These are phyloP conservation scores for Exophiala bonariae DNA, from an alignment of 2,329 filamentous ascomycete genomes.

Conservation along the genomic window DNA sequence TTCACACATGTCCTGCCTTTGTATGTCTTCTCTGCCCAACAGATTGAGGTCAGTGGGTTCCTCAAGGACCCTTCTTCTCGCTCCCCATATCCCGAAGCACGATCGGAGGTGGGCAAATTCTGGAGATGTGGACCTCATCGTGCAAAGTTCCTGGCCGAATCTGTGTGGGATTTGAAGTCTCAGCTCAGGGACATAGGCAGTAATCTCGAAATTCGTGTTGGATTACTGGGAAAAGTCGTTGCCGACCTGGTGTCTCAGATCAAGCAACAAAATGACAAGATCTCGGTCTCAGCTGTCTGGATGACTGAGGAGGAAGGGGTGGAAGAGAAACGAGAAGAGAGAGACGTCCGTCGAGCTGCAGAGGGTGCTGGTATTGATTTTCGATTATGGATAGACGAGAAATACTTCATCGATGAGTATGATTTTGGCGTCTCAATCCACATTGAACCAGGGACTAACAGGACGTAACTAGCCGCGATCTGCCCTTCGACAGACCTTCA, in stretches of 20 bases:
- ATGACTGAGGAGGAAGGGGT: slow-evolving; percentile 69
- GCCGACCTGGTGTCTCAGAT: slow-evolving; percentile 56
- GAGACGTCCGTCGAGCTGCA: slow-evolving; percentile 55
- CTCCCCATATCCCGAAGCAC: slow-evolving; percentile 69
- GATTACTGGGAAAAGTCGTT: slow-evolving; percentile 60
- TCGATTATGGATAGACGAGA: slow-evolving; percentile 70
- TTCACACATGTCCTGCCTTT: slow-evolving; percentile 70
- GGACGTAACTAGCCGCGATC: slow-evolving; percentile 68
- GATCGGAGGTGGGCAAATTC: slow-evolving; percentile 64
- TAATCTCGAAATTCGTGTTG: slow-evolving; percentile 64
- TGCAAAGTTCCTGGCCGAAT: slow-evolving; percentile 70
- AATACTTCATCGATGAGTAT: slow-evolving; percentile 78
- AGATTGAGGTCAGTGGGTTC: slow-evolving; percentile 75
- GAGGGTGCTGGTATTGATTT: slow-evolving; percentile 58
- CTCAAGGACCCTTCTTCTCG: slow-evolving; percentile 46
- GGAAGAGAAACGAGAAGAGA: slow-evolving; percentile 69
- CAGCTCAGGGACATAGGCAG: slow-evolving; percentile 60
- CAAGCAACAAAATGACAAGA: slow-evolving; percentile 36
- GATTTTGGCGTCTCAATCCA: too few species aligned
- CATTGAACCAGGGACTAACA: too few species aligned
- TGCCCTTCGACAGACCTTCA: slow-evolving; percentile 56
- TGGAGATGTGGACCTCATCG: slow-evolving; percentile 74
- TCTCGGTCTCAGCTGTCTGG: slow-evolving; percentile 66
- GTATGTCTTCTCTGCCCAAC: slow-evolving; percentile 67
- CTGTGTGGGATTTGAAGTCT: slow-evolving; percentile 70